Evolutionary conservation across 306 rosid genomes (phyloP).

Genomic region (Lathyrus oleraceus): DNA sequence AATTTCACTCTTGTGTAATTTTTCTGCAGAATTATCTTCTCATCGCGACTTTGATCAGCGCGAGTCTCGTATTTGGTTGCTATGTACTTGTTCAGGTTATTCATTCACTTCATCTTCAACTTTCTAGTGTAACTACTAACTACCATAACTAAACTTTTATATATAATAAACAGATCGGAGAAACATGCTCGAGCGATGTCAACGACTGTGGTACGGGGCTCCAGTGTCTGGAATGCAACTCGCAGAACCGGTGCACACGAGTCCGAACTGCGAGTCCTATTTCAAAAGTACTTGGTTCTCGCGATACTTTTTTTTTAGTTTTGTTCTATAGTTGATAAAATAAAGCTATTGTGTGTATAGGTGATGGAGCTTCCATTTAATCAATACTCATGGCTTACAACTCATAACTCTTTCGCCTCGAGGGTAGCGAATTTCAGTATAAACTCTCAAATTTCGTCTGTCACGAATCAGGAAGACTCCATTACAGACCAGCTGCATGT

Average conservation of each 20-base stretch:
- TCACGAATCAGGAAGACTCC: slow-evolving; percentile 37
- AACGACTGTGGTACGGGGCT: slow-evolving; percentile 38
- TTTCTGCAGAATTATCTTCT: slow-evolving; percentile 37
- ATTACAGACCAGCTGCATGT: slow-evolving; percentile 36
- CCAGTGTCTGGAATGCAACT: slow-evolving; percentile 38
- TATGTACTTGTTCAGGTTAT: slow-evolving; percentile 36
- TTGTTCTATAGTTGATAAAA: neutral
- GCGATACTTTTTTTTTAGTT: neutral
- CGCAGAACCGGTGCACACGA: slow-evolving; percentile 36
- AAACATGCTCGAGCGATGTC: slow-evolving; percentile 35
- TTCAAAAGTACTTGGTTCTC: slow-evolving; percentile 29
- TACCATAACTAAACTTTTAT: too few relatives aligned
- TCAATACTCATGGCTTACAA: slow-evolving; percentile 41
- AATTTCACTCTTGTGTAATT: slow-evolving; percentile 1
- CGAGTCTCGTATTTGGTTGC: slow-evolving; percentile 42
- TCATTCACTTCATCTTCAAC: neutral
- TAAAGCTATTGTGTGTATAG: slow-evolving; percentile 25
- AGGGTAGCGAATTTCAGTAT: slow-evolving; percentile 12
- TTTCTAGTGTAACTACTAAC: too few relatives aligned
- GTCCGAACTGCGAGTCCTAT: slow-evolving; percentile 36
- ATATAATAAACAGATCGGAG: slow-evolving; percentile 27
- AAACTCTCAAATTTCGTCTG: neutral
- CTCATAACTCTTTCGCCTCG: slow-evolving; percentile 36
- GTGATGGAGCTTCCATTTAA: slow-evolving; percentile 39
- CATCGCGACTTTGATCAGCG: slow-evolving; percentile 39